Percentiles rank a stretch among this genome's conserved stretches.
phyloP scores from a whole-genome alignment of 129 eudicot genomes.

The Scalesia atractyloides region DNA sequence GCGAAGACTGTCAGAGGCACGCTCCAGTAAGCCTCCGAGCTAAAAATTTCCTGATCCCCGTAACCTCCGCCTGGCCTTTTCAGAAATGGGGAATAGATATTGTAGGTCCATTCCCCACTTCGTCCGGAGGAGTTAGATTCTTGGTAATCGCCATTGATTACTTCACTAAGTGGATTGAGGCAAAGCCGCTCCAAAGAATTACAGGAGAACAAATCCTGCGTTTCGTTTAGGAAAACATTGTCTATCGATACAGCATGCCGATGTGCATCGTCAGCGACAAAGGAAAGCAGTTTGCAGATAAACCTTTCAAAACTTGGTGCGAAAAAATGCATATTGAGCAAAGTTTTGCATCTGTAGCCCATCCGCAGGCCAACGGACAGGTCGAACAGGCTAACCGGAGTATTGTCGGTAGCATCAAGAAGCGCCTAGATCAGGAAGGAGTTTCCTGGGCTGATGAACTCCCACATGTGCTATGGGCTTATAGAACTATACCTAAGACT shows the following conservation, averaged over 20 bases:
- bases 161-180: background rate
- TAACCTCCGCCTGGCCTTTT: no score
- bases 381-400: background rate
- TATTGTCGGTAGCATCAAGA: background rate
- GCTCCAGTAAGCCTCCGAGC: no score
- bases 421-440: background rate
- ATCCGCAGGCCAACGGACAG: background rate
- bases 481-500: background rate
- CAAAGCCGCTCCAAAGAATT: background rate
- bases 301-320: background rate
- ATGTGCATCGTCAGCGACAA: background rate
- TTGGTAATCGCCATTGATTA: background rate
- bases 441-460: background rate
- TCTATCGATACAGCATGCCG: background rate
- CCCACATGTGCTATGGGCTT: background rate
- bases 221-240: background rate
- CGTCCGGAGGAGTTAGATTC: no score
- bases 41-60: no score
- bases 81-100: no score
- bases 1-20: no score
- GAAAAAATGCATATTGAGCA: background rate
- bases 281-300: background rate
- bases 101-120: no score
- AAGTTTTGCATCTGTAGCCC: background rate
- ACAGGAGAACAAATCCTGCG: background rate